Conservation (phyloP, 148 eudicot genomes). For the Fagopyrum homotropicum region DNA sequence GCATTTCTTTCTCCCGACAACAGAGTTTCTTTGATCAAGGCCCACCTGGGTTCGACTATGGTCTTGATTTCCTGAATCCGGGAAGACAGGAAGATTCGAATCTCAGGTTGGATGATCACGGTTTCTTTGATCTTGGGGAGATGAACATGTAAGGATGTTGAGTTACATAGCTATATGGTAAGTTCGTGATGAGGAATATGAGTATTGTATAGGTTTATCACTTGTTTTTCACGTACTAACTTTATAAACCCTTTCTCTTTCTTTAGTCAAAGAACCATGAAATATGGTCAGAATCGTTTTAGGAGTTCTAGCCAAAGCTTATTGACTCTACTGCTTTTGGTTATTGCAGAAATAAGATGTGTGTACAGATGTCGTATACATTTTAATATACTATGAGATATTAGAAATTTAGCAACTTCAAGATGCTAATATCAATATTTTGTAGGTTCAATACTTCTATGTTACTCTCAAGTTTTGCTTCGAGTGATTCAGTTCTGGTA, state of each 20-base stretch:
- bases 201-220: background rate
- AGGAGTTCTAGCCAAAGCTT: background rate
- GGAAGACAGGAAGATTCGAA: conserved; percentile 5
- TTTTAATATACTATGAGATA: background rate
- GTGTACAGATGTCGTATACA: background rate
- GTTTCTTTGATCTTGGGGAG: conserved; percentile 5
- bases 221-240: background rate
- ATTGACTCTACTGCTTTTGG: conserved; percentile 5
- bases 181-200: too few species aligned
- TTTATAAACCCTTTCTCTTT: background rate
- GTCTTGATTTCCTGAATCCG: conserved; percentile 4
- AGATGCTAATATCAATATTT: background rate
- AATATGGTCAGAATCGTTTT: background rate
- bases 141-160: background rate
- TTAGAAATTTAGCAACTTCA: background rate
- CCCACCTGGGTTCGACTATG: background rate
- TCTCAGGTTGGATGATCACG: background rate
- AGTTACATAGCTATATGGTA: background rate
- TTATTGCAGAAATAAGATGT: background rate
- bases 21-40: too few species aligned
- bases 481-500: too few species aligned
- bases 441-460: background rate
- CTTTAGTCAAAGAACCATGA: background rate
- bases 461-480: background rate
- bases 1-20: too few species aligned